Conservation (phyloP, 1,139 yeast genomes). For the Kodamaea alishanica region DNA sequence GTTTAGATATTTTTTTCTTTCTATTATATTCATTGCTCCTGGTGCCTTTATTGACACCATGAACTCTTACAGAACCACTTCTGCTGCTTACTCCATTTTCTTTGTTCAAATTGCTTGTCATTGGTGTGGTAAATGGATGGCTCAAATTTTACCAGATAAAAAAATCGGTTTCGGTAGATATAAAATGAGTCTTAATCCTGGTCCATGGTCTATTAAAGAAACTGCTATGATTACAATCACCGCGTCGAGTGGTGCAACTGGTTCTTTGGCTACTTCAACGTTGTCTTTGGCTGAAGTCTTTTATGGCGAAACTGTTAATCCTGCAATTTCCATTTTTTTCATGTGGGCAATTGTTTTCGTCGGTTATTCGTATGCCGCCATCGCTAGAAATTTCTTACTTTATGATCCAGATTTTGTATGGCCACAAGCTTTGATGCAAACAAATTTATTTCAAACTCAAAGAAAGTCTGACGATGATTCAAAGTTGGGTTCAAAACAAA, state of each 20-base stretch:
- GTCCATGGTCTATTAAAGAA: conserved; percentile 48
- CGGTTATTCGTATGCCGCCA: conserved; percentile 48
- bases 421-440: conserved; percentile 49
- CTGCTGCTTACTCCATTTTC: conserved; percentile 44
- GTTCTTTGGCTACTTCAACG: conserved; percentile 41
- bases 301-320: conserved; percentile 29
- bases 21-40: conserved; percentile 39
- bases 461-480: conserved; percentile 19
- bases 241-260: conserved; percentile 47
- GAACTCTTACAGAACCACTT: conserved; percentile 46
- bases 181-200: conserved; percentile 36
- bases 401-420: conserved; percentile 43
- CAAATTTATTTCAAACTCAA: conserved; percentile 39
- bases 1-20: conserved; percentile 36
- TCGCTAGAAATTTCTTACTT: conserved; percentile 38
- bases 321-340: conserved; percentile 32
- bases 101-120: conserved; percentile 45
- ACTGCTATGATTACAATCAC: conserved; percentile 43
- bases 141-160: conserved; percentile 29
- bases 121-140: conserved; percentile 42
- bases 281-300: conserved; percentile 40
- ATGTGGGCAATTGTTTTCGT: conserved; percentile 47
- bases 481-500: conserved; percentile 23
- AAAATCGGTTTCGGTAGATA: conserved; percentile 18
- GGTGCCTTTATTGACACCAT: conserved; percentile 48